A percentile compares a stretch with the other conserved stretches of the same genome.
Conservation (phyloP, 106 monocot species). For the Phalaenopsis equestris region DNA sequence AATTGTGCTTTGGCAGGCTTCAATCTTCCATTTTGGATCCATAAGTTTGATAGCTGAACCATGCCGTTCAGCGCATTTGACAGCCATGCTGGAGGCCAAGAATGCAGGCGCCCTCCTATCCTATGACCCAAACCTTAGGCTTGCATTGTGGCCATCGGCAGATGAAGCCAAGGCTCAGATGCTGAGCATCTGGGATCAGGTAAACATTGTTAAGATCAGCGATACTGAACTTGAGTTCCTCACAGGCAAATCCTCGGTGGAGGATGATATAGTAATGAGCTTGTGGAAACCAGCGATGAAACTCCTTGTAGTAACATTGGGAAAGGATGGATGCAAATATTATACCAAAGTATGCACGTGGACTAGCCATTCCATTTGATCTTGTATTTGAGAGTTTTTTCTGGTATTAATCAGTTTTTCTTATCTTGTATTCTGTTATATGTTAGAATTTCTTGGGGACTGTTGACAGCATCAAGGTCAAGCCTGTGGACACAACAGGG, state of each 20-base stretch:
- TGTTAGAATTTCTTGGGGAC: constrained; percentile 48
- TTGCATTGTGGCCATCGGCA: constrained; percentile 47
- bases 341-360: constrained; percentile 44
- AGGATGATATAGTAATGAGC: constrained; percentile 43
- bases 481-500: constrained; percentile 55
- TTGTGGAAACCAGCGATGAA: constrained; percentile 40
- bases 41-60: constrained; percentile 78
- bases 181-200: constrained; percentile 66
- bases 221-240: constrained; percentile 61
- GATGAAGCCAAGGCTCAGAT: constrained; percentile 38
- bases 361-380: neutral
- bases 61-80: constrained; percentile 52
- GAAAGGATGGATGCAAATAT: constrained; percentile 59
- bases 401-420: neutral
- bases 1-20: constrained; percentile 26
- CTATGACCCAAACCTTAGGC: constrained; percentile 48
- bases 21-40: constrained; percentile 72
- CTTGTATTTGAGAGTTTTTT: neutral
- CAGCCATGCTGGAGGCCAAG: constrained; percentile 56
- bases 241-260: constrained; percentile 27
- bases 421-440: neutral
- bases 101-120: constrained; percentile 46
- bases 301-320: constrained; percentile 50
- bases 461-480: constrained; percentile 28
- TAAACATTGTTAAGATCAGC: constrained; percentile 62